Evolutionary conservation across 2,329 filamentous ascomycete genomes (phyloP).

Genomic region (Magnaporthales sp.): DNA sequence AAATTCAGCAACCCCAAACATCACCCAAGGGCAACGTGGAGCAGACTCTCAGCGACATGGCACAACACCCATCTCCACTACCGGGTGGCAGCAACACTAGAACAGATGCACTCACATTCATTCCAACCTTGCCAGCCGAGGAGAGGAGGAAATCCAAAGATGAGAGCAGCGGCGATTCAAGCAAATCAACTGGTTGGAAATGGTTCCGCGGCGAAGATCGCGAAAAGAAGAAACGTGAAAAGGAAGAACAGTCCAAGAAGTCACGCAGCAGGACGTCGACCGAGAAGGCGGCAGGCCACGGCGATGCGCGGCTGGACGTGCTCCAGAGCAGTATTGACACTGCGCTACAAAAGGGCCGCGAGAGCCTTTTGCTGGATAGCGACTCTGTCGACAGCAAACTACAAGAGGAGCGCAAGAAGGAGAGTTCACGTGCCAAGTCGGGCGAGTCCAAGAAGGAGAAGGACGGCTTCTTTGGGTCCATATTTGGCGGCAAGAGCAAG

Average conservation of each 20-base stretch:
- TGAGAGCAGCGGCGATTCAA: slow-evolving; percentile 44
- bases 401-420: slow-evolving; percentile 76
- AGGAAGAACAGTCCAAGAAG: slow-evolving; percentile 52
- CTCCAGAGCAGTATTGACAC: slow-evolving; percentile 81
- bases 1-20: slow-evolving; percentile 7
- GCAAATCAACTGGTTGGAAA: slow-evolving; percentile 44
- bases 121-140: slow-evolving; percentile 61
- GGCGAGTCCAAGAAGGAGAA: slow-evolving; percentile 76
- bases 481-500: slow-evolving; percentile 87
- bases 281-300: slow-evolving; percentile 48
- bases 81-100: slow-evolving; percentile 58
- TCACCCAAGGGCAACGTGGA: slow-evolving; percentile 1
- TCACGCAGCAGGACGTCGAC: slow-evolving; percentile 49
- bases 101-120: slow-evolving; percentile 72
- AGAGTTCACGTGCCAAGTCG: slow-evolving; percentile 58
- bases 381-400: slow-evolving; percentile 60
- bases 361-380: slow-evolving; percentile 77
- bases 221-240: slow-evolving; percentile 48
- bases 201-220: slow-evolving; percentile 28
- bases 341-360: slow-evolving; percentile 55
- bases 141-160: slow-evolving; percentile 56
- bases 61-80: slow-evolving; percentile 56
- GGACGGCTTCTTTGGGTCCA: slow-evolving; percentile 84
- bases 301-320: slow-evolving; percentile 76
- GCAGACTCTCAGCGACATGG: slow-evolving; percentile 55